phyloP scores from a whole-genome alignment of 371 early-diverging fungal species.

The Dinochytrium kinnereticum region DNA sequence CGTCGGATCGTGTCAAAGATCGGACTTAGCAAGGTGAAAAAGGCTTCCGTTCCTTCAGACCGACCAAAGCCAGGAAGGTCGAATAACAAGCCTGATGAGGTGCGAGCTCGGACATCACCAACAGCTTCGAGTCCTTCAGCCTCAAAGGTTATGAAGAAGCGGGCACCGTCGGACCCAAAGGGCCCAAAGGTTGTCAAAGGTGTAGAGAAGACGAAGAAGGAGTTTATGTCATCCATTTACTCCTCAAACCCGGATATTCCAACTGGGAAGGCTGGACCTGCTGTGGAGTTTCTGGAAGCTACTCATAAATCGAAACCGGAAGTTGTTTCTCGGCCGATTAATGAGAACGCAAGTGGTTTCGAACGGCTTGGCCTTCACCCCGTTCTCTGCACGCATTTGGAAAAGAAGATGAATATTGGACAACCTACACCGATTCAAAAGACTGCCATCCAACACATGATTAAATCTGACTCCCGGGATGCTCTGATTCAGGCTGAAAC shows the following conservation, averaged over 20 bases:
- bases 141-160: conserved; percentile 13
- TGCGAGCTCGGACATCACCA: neutral
- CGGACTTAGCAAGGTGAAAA: conserved; percentile 15
- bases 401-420: conserved; percentile 65
- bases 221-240: neutral
- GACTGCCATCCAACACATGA: conserved; percentile 33
- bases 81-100: neutral
- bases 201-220: conserved; percentile 3
- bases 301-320: neutral
- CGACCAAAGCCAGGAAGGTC: neutral
- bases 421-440: conserved; percentile 74
- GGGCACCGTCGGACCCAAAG: neutral
- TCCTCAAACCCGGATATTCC: neutral
- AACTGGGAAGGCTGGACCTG: neutral
- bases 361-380: conserved; percentile 74
- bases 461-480: conserved; percentile 62
- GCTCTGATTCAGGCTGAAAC: conserved; percentile 94
- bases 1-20: conserved; percentile 34
- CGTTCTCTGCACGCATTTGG: conserved; percentile 68
- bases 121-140: neutral
- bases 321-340: neutral
- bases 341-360: conserved; percentile 47
- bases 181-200: neutral
- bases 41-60: conserved; percentile 2
- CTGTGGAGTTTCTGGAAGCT: neutral